phyloP scores from a whole-genome alignment of 345 rosid species.

The Nasturtium officinale region DNA sequence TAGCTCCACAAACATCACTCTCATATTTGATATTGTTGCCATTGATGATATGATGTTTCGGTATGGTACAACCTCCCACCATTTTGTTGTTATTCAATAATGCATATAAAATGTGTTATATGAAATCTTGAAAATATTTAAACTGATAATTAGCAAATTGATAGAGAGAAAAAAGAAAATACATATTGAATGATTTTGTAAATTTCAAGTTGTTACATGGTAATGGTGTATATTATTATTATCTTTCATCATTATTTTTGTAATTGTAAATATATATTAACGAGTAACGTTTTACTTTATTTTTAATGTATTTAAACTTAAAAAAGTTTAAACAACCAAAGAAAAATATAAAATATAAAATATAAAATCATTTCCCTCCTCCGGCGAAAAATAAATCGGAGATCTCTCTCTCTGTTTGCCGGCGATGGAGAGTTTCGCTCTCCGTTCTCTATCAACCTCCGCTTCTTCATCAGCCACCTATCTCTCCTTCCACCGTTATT shows the following conservation, averaged over 20 bases:
- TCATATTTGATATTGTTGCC: not conserved
- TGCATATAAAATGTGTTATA: not conserved
- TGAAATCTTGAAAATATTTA: not conserved
- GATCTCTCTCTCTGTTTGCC: not conserved
- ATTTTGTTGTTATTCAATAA: constrained; percentile 4
- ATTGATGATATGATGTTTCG: not conserved
- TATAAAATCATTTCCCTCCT: not conserved
- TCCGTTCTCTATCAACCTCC: constrained; percentile 48
- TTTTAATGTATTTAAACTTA: not conserved
- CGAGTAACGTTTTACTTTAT: too few relatives aligned
- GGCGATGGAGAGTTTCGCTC: constrained; percentile 68
- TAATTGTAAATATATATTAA: too few relatives aligned
- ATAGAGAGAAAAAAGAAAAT: not conserved
- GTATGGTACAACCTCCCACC: constrained; percentile 1
- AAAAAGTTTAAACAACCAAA: not conserved
- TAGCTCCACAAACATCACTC: constrained; percentile 29
- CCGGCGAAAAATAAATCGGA: constrained; percentile 4
- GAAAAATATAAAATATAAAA: not conserved
- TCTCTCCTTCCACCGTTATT: constrained; percentile 46
- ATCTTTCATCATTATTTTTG: not conserved
- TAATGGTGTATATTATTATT: not conserved
- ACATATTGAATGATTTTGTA: not conserved
- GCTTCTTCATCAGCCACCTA: constrained; percentile 44
- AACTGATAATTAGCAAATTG: not conserved
- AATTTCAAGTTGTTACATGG: not conserved